Percentiles rank a stretch among this genome's conserved stretches.
Evolutionary conservation across 2,329 filamentous ascomycete species (phyloP).

Genomic region (Madurella fahalii): DNA sequence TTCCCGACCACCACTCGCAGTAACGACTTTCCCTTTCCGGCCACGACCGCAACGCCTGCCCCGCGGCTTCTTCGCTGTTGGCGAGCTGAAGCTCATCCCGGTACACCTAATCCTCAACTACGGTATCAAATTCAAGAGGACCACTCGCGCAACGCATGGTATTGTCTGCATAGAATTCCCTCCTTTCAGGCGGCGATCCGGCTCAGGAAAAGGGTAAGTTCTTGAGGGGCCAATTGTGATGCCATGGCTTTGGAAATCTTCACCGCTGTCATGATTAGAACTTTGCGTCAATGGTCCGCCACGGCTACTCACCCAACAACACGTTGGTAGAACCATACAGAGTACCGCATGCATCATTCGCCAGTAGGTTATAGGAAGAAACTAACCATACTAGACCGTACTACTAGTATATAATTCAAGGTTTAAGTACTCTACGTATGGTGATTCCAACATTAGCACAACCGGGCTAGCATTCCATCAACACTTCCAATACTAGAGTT

Average conservation of each 20-base stretch:
- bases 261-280: too few relatives aligned
- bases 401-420: too few relatives aligned
- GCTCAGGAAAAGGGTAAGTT: conserved; percentile 12
- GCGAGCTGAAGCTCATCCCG: conserved; percentile 34
- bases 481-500: too few relatives aligned
- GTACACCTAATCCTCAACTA: conserved; percentile 20
- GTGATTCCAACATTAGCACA: too few relatives aligned
- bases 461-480: too few relatives aligned
- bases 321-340: too few relatives aligned
- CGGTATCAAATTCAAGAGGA: conserved; percentile 11
- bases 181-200: conserved; percentile 19
- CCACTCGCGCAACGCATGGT: conserved; percentile 17
- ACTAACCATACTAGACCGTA: too few relatives aligned
- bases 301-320: too few relatives aligned
- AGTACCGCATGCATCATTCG: too few relatives aligned
- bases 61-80: conserved; percentile 37
- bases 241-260: not conserved
- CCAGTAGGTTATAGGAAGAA: too few relatives aligned
- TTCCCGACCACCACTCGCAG: conserved; percentile 34
- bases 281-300: too few relatives aligned
- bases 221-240: not conserved
- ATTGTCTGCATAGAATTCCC: conserved; percentile 14
- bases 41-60: conserved; percentile 38
- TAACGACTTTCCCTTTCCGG: conserved; percentile 36
- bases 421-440: too few relatives aligned